Evolutionary conservation across 2,329 filamentous ascomycete species (phyloP).

Genomic region (Aplosporella prunicola): DNA sequence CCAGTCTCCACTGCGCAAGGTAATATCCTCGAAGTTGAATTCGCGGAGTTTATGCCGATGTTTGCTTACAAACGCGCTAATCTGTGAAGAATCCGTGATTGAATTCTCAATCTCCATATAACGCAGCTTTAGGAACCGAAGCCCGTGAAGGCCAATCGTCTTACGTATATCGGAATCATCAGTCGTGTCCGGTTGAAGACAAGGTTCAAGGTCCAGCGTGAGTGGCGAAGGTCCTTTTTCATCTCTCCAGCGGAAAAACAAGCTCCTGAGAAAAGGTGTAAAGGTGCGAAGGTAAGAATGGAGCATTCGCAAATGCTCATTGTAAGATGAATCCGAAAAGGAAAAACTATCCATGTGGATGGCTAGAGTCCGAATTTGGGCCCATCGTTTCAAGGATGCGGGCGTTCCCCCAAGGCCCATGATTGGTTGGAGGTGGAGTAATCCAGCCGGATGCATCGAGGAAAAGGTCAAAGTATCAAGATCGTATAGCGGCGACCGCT

Average conservation of each 20-base stretch:
- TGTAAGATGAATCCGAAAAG: slow-evolving; percentile 43
- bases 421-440: slow-evolving; percentile 67
- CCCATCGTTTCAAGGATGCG: slow-evolving; percentile 62
- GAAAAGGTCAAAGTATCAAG: slow-evolving; percentile 63
- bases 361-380: slow-evolving; percentile 63
- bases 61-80: slow-evolving; percentile 56
- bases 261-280: slow-evolving; percentile 54
- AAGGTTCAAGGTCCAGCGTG: slow-evolving; percentile 57
- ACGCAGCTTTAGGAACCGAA: slow-evolving; percentile 56
- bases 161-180: slow-evolving; percentile 25
- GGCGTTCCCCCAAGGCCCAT: slow-evolving; percentile 67
- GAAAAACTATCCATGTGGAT: slow-evolving; percentile 65
- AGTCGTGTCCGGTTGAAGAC: slow-evolving; percentile 49
- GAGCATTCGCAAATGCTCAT: slow-evolving; percentile 55
- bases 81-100: slow-evolving; percentile 60
- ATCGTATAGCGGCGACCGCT: slow-evolving; percentile 56
- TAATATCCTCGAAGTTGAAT: slow-evolving; percentile 71
- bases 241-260: slow-evolving; percentile 71
- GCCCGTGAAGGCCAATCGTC: slow-evolving; percentile 27
- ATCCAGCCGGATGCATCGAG: slow-evolving; percentile 63
- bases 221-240: slow-evolving; percentile 64
- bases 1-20: slow-evolving; percentile 64
- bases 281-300: slow-evolving; percentile 71
- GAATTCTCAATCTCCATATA: slow-evolving; percentile 65
- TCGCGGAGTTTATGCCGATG: slow-evolving; percentile 63